Evolutionary conservation across 1,284 basidiomycete genomes (phyloP), one percentile per base, ranked within the genome.

Genomic region (Irpex sp.): DNA sequence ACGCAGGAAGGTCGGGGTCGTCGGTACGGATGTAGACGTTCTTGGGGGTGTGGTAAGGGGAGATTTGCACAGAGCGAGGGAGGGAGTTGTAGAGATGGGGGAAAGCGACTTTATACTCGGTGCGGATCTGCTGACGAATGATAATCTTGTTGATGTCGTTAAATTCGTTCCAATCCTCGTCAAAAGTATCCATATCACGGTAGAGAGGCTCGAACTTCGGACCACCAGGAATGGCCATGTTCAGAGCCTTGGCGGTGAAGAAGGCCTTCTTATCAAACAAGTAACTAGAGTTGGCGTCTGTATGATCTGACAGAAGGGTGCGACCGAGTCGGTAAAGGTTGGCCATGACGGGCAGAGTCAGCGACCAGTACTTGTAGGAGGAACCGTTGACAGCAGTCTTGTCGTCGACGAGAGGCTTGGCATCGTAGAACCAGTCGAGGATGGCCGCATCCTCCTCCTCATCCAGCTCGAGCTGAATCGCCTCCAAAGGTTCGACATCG

Each of bases 131-230:
- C 72, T 98, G 96, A 36, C 97, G 94, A 67, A 99, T 99, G 75
- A 99, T 98, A 72, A 99, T 93, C 77, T 99, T 99, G 80, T 98
- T 96, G 76, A 99, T 98, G 73, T 99, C 97, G 74, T 99, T 99
- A 72, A 99, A 99, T 76, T 99, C 96, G 77, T 98, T 98, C 95
- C 97, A 99, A 73, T 99, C 97, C 75, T 99, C 96, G 71, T 99
- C 97, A 69, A 94, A 98, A 9, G 91, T 84, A 70, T 99, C 97
- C 85, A 95, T 95, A 71, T 99, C 97, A 56, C 96, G 87, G 77
- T 92, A 92, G 36, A 96, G 77, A 23, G 93, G 95, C 80, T 98
- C 95, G 67, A 98, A 99, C 75, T 98, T 98, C 3, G 96, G 97
- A 61, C 97, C 97, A 65, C 97, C 97, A 0, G 97, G 97, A 66